A percentile compares a stretch with the other conserved stretches of the same genome.
phyloP scores from a whole-genome alignment of 1,284 basidiomycete genomes.

The Irpex sp. region DNA sequence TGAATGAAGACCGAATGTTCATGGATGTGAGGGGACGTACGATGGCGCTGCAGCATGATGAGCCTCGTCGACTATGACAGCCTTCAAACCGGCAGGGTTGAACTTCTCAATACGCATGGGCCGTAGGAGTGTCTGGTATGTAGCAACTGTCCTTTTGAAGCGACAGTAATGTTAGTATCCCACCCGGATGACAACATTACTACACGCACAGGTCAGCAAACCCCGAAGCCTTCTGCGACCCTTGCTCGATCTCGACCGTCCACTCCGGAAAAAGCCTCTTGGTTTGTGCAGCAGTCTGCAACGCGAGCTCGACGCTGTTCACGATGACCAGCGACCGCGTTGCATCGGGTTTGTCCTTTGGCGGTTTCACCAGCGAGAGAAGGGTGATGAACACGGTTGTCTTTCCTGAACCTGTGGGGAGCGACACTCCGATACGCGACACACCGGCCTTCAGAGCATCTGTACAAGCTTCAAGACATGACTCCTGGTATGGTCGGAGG shows the following conservation, averaged over 20 bases:
- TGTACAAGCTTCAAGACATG: constrained; percentile 80
- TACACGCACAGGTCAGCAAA: constrained; percentile 86
- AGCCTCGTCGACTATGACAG: constrained; percentile 90
- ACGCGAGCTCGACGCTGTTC: constrained; percentile 84
- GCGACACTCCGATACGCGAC: constrained; percentile 86
- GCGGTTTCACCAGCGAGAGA: constrained; percentile 55
- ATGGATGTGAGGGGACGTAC: constrained; percentile 38
- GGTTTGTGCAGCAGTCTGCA: constrained; percentile 81
- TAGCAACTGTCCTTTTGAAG: constrained; percentile 76
- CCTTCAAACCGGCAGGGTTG: constrained; percentile 68
- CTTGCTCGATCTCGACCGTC: constrained; percentile 92
- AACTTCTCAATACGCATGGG: constrained; percentile 77
- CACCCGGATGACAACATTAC: too few relatives aligned
- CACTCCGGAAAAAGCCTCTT: constrained; percentile 66
- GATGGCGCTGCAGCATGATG: constrained; percentile 93
- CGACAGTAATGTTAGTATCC: too few relatives aligned
- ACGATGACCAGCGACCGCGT: constrained; percentile 78
- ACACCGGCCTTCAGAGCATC: constrained; percentile 61
- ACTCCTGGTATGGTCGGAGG: constrained; percentile 88
- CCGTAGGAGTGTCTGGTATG: constrained; percentile 84
- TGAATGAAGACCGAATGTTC: constrained; percentile 1
- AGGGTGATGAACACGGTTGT: constrained; percentile 89
- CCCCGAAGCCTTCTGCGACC: constrained; percentile 72
- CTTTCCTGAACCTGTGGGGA: constrained; percentile 92
- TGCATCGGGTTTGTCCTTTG: constrained; percentile 39